Evolutionary conservation across 148 eudicot genomes (phyloP), one percentile per base, ranked within the genome.

Genomic region (Rhododendron henanense): DNA sequence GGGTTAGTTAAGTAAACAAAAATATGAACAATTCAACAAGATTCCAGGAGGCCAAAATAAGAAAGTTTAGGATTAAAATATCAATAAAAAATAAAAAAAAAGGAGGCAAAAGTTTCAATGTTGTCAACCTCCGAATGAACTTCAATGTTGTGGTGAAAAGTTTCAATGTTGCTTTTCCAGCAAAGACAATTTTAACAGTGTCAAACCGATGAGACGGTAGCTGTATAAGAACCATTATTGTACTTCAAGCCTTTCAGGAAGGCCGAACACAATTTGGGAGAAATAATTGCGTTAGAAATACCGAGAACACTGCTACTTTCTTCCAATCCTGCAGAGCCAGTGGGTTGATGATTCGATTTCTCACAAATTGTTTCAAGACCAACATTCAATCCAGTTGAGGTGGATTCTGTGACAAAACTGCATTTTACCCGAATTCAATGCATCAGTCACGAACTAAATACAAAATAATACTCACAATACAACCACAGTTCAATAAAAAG

Each of bases 341-440:
- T 51, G 44, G 87, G 90, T 75, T 83, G 87, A 45, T 79, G 80
- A 79, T 88, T 83, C 19, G 82, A 86, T 14, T 91, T 89, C 78
- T 83, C 86, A 78, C 71, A 63, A 45, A 86, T 55, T 19, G 44
- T 82, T 84, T 91, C 93, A 59, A 95, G 90, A 81, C 93, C 93
- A 87, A 87, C 92, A 89, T 96, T 96, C 89, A 96, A 87, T 85
- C 98, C 96, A 67, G 85, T 86, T 50, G 99, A 91, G 80, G 86
- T 87, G 8, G 94, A 89, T 79, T 96, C 93, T 0, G 95, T 92
- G 61, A 83, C 84, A 89, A 96, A 95, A 87, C 99, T 96, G 98
- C 94, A 90, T 73, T 41, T 59, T 33, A 78, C 59, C 23, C 39
- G 79, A 37, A 83, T 14, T 18, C 57, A 67, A 75, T 35, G 69